Evolutionary conservation across 2,329 filamentous ascomycete genomes (phyloP), one percentile per base, ranked within the genome.

Genomic region (Orbilia blumenaviensis): DNA sequence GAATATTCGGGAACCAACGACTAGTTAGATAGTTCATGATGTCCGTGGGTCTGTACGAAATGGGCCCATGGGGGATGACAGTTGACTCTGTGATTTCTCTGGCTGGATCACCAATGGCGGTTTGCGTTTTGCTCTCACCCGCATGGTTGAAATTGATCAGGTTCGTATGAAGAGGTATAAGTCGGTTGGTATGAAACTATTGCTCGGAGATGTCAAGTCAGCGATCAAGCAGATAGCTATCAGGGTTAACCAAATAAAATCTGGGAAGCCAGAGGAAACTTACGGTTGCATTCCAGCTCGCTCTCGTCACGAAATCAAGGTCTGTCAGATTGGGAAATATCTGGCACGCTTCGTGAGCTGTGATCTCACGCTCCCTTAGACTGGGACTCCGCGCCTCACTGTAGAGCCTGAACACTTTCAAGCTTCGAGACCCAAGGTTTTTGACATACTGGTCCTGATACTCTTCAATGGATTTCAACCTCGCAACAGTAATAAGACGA

Each of bases 331-430:
- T 56, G 2, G 71, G 71, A 14, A 16, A 75, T 1, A 48, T 21
- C 14, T 3, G 2, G 18, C 63, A 75, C 3, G 64, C 56, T 1
- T 63, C 21, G 10, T 64, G 44, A 5, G 68, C 18, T 1, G 18
- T 42, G 8, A 75, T 68, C 52, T 75, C 71, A 6, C 25, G 14
- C 7, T 67, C 69, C 9, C 8, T 12, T 9, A 36, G 7, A 58
- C 4, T 8, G 3, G 6, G 16, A 23, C 12, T 27, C 1, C 3
- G 41, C 8, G 14, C 32, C 18, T 75, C 71, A 9, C 36, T 68
- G 25, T 68, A 68, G 10, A 68, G 60, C 38, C 56, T 52, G 36
- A 75, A 52, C 8, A 68, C 36, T 16, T 63, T 46, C 9, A 75
- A 18, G 5, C 1, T 63, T 5, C 21, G 8, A 9, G 60, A 52